These are phyloP conservation scores for Neurospora sp. DNA, from an alignment of 495 filamentous ascomycete genomes.

Conservation along the genomic window DNA sequence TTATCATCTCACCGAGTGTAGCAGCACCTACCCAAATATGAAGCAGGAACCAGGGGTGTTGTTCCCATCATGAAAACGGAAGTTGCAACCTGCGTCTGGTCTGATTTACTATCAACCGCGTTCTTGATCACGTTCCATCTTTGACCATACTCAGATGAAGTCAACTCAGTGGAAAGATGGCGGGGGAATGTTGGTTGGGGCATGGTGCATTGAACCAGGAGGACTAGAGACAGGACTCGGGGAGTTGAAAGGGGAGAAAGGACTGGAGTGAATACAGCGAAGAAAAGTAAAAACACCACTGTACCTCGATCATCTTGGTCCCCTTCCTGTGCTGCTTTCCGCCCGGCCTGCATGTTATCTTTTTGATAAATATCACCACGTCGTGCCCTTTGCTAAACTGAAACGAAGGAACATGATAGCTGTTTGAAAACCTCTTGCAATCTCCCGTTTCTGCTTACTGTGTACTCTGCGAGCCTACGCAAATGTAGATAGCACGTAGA, in stretches of 20 bases:
- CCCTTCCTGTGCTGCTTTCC: background rate
- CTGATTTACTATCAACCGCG: background rate
- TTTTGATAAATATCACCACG: background rate
- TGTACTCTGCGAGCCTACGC: background rate
- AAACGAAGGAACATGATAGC: background rate
- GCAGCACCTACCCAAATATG: background rate
- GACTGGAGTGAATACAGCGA: background rate
- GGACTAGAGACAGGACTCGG: background rate
- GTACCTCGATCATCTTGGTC: background rate
- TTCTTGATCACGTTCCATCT: background rate
- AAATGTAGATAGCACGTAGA: background rate
- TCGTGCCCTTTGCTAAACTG: background rate
- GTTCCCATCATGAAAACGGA: background rate
- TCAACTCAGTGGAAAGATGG: background rate
- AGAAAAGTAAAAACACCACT: background rate
- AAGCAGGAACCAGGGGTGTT: background rate
- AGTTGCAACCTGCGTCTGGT: background rate
- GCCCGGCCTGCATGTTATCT: background rate
- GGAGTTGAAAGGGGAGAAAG: background rate
- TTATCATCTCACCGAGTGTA: background rate
- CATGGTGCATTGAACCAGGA: background rate
- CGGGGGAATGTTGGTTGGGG: background rate
- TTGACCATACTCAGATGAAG: background rate
- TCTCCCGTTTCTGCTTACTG: background rate
- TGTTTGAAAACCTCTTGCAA: background rate